Percentiles rank a stretch among this genome's conserved stretches.
Evolutionary conservation across 2,329 filamentous ascomycete species (phyloP).

Genomic region (Fusarium clavum): DNA sequence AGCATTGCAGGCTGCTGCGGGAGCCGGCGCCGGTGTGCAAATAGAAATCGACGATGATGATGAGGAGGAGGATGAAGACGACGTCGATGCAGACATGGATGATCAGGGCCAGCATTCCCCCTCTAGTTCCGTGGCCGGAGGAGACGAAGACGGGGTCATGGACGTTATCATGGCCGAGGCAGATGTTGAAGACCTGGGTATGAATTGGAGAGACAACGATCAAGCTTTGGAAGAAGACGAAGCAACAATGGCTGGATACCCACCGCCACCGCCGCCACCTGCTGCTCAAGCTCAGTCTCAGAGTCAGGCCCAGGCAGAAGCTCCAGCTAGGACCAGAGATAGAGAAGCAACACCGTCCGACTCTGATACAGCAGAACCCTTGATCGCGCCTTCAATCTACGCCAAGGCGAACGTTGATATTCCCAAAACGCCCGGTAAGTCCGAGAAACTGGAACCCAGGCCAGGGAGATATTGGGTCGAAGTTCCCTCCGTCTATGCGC

Average conservation of each 20-base stretch:
- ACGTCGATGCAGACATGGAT: constrained; percentile 59
- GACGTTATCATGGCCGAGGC: constrained; percentile 70
- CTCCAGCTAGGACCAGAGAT: constrained; percentile 59
- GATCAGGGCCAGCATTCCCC: constrained; percentile 52
- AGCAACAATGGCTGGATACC: constrained; percentile 80
- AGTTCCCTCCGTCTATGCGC: constrained; percentile 76
- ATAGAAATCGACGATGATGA: constrained; percentile 48
- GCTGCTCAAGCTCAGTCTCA: constrained; percentile 63
- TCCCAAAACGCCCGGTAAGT: constrained; percentile 81
- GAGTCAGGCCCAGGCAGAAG: constrained; percentile 56
- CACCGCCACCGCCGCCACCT: constrained; percentile 70
- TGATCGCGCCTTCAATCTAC: constrained; percentile 71
- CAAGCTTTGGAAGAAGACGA: constrained; percentile 80
- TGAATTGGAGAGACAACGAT: constrained; percentile 67
- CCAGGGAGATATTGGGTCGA: constrained; percentile 88
- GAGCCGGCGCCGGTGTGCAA: constrained; percentile 45
- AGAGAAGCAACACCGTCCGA: constrained; percentile 76
- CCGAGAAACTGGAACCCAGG: constrained; percentile 62
- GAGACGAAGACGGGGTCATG: constrained; percentile 64
- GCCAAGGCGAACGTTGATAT: constrained; percentile 76
- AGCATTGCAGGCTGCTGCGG: constrained; percentile 52
- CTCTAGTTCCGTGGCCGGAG: constrained; percentile 50
- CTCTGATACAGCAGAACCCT: constrained; percentile 74
- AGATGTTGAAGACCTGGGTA: constrained; percentile 59
- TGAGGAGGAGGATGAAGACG: constrained; percentile 51